Conservation (phyloP, 257 asterid species). For the Petrea volubilis region DNA sequence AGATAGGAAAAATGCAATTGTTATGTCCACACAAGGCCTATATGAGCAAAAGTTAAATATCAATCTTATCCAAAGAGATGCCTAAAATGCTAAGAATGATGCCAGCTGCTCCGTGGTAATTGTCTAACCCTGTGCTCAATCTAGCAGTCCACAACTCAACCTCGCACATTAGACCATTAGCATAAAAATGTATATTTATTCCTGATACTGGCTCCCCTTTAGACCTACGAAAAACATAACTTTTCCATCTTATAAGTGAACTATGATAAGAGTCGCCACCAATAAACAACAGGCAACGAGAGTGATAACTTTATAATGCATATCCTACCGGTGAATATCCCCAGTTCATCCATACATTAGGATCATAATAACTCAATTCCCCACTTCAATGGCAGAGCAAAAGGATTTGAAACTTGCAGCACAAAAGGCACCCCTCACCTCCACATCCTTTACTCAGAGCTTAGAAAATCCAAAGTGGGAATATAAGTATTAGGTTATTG, state of each 20-base stretch:
- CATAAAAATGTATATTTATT: background rate
- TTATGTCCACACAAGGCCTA: background rate
- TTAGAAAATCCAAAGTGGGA: background rate
- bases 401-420: background rate
- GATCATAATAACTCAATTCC: background rate
- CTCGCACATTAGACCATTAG: background rate
- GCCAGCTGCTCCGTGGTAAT: background rate
- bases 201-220: background rate
- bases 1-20: background rate
- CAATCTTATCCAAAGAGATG: background rate
- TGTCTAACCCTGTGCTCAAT: background rate
- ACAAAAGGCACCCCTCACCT: background rate
- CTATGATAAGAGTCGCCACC: background rate
- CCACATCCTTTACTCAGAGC: background rate
- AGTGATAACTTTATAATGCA: background rate
- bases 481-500: background rate
- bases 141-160: background rate
- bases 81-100: background rate
- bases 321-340: background rate
- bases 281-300: background rate
- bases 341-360: background rate
- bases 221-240: background rate
- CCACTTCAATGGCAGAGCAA: background rate
- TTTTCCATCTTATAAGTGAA: too few species aligned
- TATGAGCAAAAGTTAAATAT: background rate